Percentiles rank a stretch among this genome's conserved stretches.
phyloP scores from a whole-genome alignment of 352 stramenopile genomes.

The Pythium coloratum region DNA sequence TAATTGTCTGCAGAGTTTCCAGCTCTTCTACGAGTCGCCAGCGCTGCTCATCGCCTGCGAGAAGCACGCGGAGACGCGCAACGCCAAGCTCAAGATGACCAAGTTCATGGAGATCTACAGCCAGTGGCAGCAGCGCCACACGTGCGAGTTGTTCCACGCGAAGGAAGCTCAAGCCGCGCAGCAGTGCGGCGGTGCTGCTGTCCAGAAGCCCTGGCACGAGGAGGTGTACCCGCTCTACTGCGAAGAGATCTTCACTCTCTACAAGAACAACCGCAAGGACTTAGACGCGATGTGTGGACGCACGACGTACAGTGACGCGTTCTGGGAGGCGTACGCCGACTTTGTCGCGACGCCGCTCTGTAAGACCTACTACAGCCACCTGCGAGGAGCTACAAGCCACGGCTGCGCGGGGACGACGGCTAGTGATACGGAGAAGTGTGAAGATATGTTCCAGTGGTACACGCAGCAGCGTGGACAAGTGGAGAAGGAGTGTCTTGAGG shows the following conservation, averaged over 20 bases:
- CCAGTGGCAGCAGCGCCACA: slow-evolving; percentile 45
- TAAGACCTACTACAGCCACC: slow-evolving; percentile 58
- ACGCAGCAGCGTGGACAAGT: slow-evolving; percentile 34
- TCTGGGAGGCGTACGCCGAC: slow-evolving; percentile 64
- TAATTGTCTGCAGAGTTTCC: slow-evolving; percentile 50
- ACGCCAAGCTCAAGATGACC: slow-evolving; percentile 17
- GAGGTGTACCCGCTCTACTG: slow-evolving; percentile 57
- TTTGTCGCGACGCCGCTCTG: slow-evolving; percentile 53
- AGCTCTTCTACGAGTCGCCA: slow-evolving; percentile 48
- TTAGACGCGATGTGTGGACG: slow-evolving; percentile 44
- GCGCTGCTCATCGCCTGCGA: slow-evolving; percentile 43
- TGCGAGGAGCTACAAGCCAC: slow-evolving; percentile 35
- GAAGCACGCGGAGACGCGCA: slow-evolving; percentile 11
- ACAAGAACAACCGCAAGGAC: slow-evolving; percentile 43
- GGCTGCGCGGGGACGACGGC: slow-evolving; percentile 20
- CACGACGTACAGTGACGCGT: slow-evolving; percentile 45
- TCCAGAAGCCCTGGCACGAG: slow-evolving; percentile 48
- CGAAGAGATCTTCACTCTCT: slow-evolving; percentile 54
- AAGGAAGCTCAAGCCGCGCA: slow-evolving; percentile 47
- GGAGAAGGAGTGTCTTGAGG: slow-evolving; percentile 54
- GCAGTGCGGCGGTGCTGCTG: slow-evolving; percentile 40
- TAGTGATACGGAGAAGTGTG: slow-evolving; percentile 22
- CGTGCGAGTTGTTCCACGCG: slow-evolving; percentile 51
- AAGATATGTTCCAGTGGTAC: slow-evolving; percentile 62
- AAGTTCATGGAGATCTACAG: slow-evolving; percentile 47